Conservation (phyloP, 169 alveolate species). For the Eimeria necatrix region DNA sequence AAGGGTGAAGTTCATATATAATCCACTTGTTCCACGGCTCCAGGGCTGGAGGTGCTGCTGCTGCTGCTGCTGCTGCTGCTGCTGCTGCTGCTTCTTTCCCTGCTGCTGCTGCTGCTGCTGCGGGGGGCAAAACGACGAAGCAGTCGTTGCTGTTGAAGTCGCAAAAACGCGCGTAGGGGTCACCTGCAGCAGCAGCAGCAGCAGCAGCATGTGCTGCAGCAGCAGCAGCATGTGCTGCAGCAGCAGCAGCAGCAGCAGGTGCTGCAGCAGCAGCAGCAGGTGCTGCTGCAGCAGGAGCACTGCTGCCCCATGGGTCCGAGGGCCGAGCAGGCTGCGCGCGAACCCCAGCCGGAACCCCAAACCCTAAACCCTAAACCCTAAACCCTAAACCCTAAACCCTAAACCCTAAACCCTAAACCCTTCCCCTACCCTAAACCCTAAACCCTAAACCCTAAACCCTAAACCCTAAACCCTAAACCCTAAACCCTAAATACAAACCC, state of each 20-base stretch:
- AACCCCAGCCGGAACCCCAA: too few relatives aligned
- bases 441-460: neutral
- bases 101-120: conserved; percentile 1
- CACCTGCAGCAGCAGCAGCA: conserved; percentile 55
- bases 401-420: too few relatives aligned
- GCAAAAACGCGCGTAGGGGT: conserved; percentile 34
- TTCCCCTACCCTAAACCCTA: neutral
- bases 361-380: neutral
- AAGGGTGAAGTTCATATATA: conserved; percentile 69
- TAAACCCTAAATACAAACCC: too few relatives aligned
- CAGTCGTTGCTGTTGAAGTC: conserved; percentile 48
- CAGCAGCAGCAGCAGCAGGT: neutral
- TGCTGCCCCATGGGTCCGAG: too few relatives aligned
- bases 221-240: conserved; percentile 22
- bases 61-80: conserved; percentile 20
- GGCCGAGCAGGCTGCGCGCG: too few relatives aligned
- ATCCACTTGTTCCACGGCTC: conserved; percentile 23
- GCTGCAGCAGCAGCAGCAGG: conserved; percentile 34
- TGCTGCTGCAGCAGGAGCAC: neutral
- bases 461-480: too few relatives aligned
- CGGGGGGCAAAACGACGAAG: conserved; percentile 26
- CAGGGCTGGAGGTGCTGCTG: neutral
- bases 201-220: neutral
- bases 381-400: neutral
- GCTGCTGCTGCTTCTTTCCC: neutral